Evolutionary conservation across 2,329 filamentous ascomycete species (phyloP).

Genomic region (Calonectria naviculata): DNA sequence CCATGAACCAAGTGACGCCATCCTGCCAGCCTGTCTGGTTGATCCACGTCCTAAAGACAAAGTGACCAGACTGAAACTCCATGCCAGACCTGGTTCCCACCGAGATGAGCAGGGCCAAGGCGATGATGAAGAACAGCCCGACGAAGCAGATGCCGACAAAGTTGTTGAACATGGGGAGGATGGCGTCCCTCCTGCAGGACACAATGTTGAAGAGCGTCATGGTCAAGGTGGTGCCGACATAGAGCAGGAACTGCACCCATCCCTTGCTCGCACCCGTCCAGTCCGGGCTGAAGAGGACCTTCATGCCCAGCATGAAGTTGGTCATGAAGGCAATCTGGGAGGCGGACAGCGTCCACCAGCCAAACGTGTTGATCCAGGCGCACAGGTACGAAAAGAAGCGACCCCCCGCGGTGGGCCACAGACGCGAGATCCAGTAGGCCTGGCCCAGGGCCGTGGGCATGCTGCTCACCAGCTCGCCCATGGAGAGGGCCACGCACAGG

Average conservation of each 20-base stretch:
- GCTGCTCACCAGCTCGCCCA: slow-evolving; percentile 66
- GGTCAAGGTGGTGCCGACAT: slow-evolving; percentile 58
- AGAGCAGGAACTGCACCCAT: slow-evolving; percentile 67
- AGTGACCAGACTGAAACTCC: slow-evolving; percentile 59
- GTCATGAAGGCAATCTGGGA: slow-evolving; percentile 69
- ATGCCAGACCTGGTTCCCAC: slow-evolving; percentile 58
- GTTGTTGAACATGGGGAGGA: slow-evolving; percentile 64
- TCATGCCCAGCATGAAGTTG: slow-evolving; percentile 67
- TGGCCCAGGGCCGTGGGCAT: slow-evolving; percentile 72
- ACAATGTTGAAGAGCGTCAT: slow-evolving; percentile 63
- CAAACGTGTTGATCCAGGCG: slow-evolving; percentile 70
- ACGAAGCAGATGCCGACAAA: slow-evolving; percentile 65
- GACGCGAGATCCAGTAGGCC: slow-evolving; percentile 62
- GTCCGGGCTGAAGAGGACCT: slow-evolving; percentile 60
- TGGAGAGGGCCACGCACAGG: slow-evolving; percentile 63
- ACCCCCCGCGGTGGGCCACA: slow-evolving; percentile 52
- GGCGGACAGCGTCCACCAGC: slow-evolving; percentile 68
- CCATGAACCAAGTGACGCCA: slow-evolving; percentile 68
- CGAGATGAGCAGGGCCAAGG: slow-evolving; percentile 61
- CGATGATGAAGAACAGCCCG: slow-evolving; percentile 63
- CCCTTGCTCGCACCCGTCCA: slow-evolving; percentile 58
- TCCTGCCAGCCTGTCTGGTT: slow-evolving; percentile 62
- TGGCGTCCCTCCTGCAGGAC: slow-evolving; percentile 55
- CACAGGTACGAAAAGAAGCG: slow-evolving; percentile 66
- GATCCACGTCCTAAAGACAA: slow-evolving; percentile 63